phyloP scores from a whole-genome alignment of 2,329 filamentous ascomycete genomes.

The Claviceps quebecensis region DNA sequence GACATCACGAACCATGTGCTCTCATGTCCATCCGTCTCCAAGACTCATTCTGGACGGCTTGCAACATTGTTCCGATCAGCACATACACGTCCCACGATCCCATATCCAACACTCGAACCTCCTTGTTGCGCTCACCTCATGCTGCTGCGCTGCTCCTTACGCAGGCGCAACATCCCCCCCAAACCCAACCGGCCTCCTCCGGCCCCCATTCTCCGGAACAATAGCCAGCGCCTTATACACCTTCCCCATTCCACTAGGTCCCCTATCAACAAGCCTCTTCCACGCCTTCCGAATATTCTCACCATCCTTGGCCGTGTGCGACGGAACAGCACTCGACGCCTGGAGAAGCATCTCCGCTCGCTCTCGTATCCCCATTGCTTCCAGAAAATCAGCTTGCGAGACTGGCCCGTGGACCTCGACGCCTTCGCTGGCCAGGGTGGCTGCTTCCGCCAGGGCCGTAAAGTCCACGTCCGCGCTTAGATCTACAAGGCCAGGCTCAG shows the following conservation, averaged over 20 bases:
- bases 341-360: constrained; percentile 54
- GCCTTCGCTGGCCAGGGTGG: constrained; percentile 57
- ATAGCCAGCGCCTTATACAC: constrained; percentile 90
- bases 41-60: too few relatives aligned
- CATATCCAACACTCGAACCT: too few relatives aligned
- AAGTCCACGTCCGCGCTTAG: constrained; percentile 93
- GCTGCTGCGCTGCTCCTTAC: background rate
- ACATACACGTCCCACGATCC: too few relatives aligned
- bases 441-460: constrained; percentile 67
- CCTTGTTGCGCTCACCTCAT: too few relatives aligned
- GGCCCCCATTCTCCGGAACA: constrained; percentile 63
- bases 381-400: constrained; percentile 68
- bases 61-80: too few relatives aligned
- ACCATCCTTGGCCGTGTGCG: constrained; percentile 33
- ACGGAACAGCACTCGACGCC: constrained; percentile 23
- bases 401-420: constrained; percentile 90
- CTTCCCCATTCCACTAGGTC: constrained; percentile 79
- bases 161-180: constrained; percentile 48
- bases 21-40: too few relatives aligned
- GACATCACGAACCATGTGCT: too few relatives aligned
- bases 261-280: constrained; percentile 70
- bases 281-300: constrained; percentile 52
- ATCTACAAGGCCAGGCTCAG: constrained; percentile 68
- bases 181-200: constrained; percentile 75
- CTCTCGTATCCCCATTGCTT: constrained; percentile 69